Evolutionary conservation across 2,329 filamentous ascomycete species (phyloP).

Genomic region (Parasarocladium wereldwijsianum): DNA sequence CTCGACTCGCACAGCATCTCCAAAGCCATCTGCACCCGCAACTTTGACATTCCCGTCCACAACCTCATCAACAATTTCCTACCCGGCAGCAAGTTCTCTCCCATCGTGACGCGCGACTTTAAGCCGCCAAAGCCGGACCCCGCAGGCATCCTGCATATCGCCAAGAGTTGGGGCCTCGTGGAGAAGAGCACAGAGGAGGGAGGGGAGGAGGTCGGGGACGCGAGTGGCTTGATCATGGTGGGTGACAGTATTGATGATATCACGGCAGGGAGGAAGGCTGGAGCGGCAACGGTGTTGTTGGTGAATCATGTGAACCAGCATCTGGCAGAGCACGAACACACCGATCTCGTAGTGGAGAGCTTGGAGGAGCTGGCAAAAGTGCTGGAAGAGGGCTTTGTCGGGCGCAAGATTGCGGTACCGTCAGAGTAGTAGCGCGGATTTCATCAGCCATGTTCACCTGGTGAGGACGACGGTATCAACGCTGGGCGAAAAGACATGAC

Average conservation of each 20-base stretch:
- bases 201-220: constrained; percentile 21
- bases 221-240: constrained; percentile 44
- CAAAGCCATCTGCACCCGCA: constrained; percentile 86
- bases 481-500: not conserved
- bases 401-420: constrained; percentile 18
- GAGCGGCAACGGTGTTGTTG: constrained; percentile 80
- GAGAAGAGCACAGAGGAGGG: constrained; percentile 23
- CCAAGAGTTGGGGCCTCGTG: constrained; percentile 53
- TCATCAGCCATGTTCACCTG: not conserved
- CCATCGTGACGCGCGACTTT: constrained; percentile 76
- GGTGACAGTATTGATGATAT: constrained; percentile 87
- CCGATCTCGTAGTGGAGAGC: constrained; percentile 56
- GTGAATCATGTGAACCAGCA: constrained; percentile 67
- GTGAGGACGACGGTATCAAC: not conserved
- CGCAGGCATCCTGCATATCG: constrained; percentile 77
- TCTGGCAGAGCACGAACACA: constrained; percentile 57
- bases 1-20: constrained; percentile 51
- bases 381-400: constrained; percentile 60
- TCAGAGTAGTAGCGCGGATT: not conserved
- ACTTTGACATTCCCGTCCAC: constrained; percentile 69
- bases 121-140: constrained; percentile 75
- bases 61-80: constrained; percentile 68
- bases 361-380: constrained; percentile 66
- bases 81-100: constrained; percentile 49
- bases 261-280: constrained; percentile 68